phyloP scores from a whole-genome alignment of 176 grass and related monocot species.

The Elaeis guineensis region DNA sequence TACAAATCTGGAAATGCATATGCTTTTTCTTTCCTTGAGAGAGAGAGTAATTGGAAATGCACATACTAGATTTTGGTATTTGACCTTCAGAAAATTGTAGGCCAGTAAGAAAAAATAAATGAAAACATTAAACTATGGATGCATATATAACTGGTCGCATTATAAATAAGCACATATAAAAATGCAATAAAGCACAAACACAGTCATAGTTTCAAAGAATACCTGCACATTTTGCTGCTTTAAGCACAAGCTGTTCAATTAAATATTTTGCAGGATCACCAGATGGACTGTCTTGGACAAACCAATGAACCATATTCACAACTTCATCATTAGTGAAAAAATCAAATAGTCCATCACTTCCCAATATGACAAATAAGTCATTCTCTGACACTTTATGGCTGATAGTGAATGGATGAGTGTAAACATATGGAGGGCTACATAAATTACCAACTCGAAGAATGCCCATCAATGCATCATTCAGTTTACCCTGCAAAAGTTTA shows the following conservation, averaged over 20 bases:
- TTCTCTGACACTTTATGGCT: slow-evolving; percentile 57
- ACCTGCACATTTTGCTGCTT: slow-evolving; percentile 89
- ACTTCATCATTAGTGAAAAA: slow-evolving; percentile 89
- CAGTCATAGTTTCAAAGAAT: slow-evolving; percentile 4
- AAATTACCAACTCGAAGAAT: slow-evolving; percentile 81
- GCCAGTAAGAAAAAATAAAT: too few relatives aligned
- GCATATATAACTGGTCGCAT: too few relatives aligned
- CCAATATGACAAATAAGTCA: slow-evolving; percentile 88
- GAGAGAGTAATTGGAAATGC: too few relatives aligned
- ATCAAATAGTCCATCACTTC: slow-evolving; percentile 95
- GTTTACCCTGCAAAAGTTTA: slow-evolving; percentile 43
- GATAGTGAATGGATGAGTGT: slow-evolving; percentile 75
- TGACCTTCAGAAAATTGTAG: too few relatives aligned
- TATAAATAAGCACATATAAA: too few relatives aligned
- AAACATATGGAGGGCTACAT: slow-evolving; percentile 69
- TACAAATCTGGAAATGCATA: too few relatives aligned
- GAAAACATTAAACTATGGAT: too few relatives aligned
- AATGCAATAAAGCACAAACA: too few relatives aligned
- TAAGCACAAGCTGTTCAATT: slow-evolving; percentile 71
- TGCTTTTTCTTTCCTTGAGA: too few relatives aligned
- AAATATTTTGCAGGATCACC: slow-evolving; percentile 93
- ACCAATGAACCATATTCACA: slow-evolving; percentile 72
- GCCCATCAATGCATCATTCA: slow-evolving; percentile 94
- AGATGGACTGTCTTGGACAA: slow-evolving; percentile 58
- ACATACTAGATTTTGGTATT: too few relatives aligned